phyloP scores from a whole-genome alignment of 169 alveolate genomes.

The Cryptosporidium sp. region DNA sequence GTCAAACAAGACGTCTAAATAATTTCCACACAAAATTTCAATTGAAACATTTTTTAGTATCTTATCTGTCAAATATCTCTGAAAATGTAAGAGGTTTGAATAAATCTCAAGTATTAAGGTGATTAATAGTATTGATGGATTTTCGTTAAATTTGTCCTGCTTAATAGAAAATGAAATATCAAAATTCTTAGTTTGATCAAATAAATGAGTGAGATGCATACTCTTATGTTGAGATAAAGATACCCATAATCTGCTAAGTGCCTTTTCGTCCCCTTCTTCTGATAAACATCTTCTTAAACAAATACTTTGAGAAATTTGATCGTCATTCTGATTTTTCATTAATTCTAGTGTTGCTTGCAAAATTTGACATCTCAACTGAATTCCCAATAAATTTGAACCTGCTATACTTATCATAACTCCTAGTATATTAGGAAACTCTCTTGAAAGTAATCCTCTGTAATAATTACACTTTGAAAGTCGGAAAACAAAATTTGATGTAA shows the following conservation, averaged over 20 bases:
- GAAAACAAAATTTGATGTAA: conserved; percentile 15
- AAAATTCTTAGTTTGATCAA: background rate
- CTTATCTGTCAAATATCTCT: conserved; percentile 34
- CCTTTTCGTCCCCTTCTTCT: background rate
- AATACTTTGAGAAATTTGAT: conserved; percentile 28
- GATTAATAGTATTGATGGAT: background rate
- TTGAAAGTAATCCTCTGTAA: conserved; percentile 4
- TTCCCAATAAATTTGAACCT: conserved; percentile 27
- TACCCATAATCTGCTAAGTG: conserved; percentile 24
- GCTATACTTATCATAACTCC: conserved; percentile 23
- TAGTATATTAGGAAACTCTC: conserved; percentile 37
- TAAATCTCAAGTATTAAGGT: conserved; percentile 30
- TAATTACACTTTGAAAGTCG: conserved; percentile 2
- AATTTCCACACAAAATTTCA: background rate
- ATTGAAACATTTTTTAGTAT: background rate
- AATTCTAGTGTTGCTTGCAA: conserved; percentile 20
- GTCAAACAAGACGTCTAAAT: conserved; percentile 7
- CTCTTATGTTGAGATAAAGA: conserved; percentile 23
- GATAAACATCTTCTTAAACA: conserved; percentile 22
- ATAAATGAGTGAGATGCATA: background rate
- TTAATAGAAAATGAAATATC: background rate
- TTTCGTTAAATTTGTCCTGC: background rate
- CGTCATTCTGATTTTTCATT: conserved; percentile 5
- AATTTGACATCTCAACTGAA: conserved; percentile 26
- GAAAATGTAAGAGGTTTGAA: conserved; percentile 33